Evolutionary conservation across 2,329 filamentous ascomycete genomes (phyloP), one percentile per base, ranked within the genome.

Genomic region (Phoma sp.): DNA sequence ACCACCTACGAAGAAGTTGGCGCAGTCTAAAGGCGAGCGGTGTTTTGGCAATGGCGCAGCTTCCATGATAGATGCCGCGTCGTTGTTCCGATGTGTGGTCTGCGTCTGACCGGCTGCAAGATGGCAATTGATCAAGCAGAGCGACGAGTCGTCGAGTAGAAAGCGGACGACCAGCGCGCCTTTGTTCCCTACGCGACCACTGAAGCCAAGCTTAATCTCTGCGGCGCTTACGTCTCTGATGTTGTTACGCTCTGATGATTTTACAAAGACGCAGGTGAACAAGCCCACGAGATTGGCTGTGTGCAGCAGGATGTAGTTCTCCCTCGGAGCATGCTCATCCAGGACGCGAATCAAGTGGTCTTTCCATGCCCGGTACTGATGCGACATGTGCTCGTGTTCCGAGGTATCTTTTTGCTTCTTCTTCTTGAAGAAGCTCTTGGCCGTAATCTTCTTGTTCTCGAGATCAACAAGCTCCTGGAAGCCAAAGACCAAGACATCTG

Each of bases 391-490:
- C 74, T 97, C 92, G 67, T 91, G 88, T 45, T 92, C 89, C 1
- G 89, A 86, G 10, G 88, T 86, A 72, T 96, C 96, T 75, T 95
- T 95, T 65, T 90, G 91, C 70, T 93, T 85, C 65, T 80, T 82
- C 57, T 84, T 84, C 68, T 87, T 95, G 72, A 98, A 88, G 64
- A 98, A 87, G 51, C 91, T 92, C 77, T 95, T 97, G n/a, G 95
- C 95, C 21, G 94, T 98, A 45, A 96, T 90, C 64, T 93, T 96
- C 79, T 98, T 98, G 77, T 99, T 91, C 74, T 99, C 95, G 7
- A 99, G 81, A 70, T 99, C 95, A 4, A 99, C 95, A n/a, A 99
- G 83, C 76, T 99, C 95, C 75, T 99, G 95, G 74, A 99, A 99
- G 1, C 93, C 94, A 80, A 99, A 99, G 0, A 98, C 85, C 2